Evolutionary conservation across 345 rosid genomes (phyloP).

Genomic region (Salix exigua): DNA sequence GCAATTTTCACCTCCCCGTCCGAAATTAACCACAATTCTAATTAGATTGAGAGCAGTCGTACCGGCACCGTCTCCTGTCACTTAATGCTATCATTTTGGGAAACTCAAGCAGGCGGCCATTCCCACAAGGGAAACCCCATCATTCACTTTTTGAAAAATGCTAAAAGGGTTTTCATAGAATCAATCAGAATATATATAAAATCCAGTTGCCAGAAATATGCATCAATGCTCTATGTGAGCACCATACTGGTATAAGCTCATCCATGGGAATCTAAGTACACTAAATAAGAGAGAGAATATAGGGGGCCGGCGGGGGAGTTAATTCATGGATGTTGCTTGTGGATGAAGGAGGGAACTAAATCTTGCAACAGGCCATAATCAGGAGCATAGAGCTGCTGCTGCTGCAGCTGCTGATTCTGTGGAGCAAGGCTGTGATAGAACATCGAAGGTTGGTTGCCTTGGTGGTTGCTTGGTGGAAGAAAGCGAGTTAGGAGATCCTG

Average conservation of each 20-base stretch:
- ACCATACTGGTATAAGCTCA: neutral
- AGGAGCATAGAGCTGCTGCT: slow-evolving; percentile 8
- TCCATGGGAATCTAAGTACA: neutral
- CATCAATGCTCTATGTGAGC: neutral
- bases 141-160: neutral
- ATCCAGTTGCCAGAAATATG: neutral
- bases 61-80: neutral
- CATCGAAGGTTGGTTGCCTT: slow-evolving; percentile 8
- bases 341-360: slow-evolving; percentile 28
- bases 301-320: neutral
- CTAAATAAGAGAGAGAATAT: neutral
- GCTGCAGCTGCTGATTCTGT: slow-evolving; percentile 17
- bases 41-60: neutral
- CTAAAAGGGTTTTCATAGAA: neutral
- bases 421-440: slow-evolving; percentile 7
- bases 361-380: slow-evolving; percentile 39
- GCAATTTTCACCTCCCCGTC: no score
- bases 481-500: slow-evolving; percentile 11
- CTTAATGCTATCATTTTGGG: neutral
- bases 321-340: slow-evolving; percentile 26
- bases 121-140: neutral
- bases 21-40: neutral
- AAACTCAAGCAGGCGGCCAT: neutral
- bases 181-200: neutral
- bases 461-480: slow-evolving; percentile 21